Evolutionary conservation across 768 basidiomycete species (phyloP).

Genomic region (Boletus rufocinnamomeus): DNA sequence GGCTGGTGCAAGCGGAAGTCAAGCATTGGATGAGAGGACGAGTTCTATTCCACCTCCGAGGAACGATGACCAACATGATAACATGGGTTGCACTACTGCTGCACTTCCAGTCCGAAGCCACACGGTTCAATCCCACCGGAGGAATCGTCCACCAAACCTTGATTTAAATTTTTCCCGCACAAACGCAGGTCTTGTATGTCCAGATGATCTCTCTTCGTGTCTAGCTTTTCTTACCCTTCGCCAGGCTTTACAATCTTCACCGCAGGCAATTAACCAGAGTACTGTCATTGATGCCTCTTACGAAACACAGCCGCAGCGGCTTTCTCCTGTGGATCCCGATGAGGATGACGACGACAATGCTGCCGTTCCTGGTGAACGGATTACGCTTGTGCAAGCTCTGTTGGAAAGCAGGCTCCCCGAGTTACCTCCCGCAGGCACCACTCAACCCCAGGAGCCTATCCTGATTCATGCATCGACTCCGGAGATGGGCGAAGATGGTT

Average conservation of each 20-base stretch:
- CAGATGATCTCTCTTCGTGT: constrained; percentile 57
- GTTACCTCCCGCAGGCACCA: constrained; percentile 68
- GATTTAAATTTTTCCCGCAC: constrained; percentile 53
- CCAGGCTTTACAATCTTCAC: constrained; percentile 58
- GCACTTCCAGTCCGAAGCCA: constrained; percentile 35
- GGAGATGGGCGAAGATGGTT: constrained; percentile 44
- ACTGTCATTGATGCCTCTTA: constrained; percentile 22
- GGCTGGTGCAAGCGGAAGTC: constrained; percentile 79
- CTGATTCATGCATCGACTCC: constrained; percentile 52
- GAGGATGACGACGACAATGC: constrained; percentile 56
- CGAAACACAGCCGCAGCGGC: constrained; percentile 36
- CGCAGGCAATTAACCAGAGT: constrained; percentile 32
- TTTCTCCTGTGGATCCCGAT: constrained; percentile 47
- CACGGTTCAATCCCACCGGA: constrained; percentile 37
- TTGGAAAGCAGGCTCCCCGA: constrained; percentile 79
- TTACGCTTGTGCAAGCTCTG: constrained; percentile 72
- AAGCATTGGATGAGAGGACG: constrained; percentile 81
- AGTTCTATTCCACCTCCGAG: constrained; percentile 47
- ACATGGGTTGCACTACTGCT: constrained; percentile 17
- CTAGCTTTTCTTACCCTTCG: constrained; percentile 65
- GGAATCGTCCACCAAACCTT: constrained; percentile 67
- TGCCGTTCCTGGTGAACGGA: constrained; percentile 51
- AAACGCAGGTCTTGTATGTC: constrained; percentile 35
- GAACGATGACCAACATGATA: constrained; percentile 24
- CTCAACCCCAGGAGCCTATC: constrained; percentile 67